Evolutionary conservation across 495 filamentous ascomycete species (phyloP), one percentile per base, ranked within the genome.

Genomic region (Parmelia sp.): DNA sequence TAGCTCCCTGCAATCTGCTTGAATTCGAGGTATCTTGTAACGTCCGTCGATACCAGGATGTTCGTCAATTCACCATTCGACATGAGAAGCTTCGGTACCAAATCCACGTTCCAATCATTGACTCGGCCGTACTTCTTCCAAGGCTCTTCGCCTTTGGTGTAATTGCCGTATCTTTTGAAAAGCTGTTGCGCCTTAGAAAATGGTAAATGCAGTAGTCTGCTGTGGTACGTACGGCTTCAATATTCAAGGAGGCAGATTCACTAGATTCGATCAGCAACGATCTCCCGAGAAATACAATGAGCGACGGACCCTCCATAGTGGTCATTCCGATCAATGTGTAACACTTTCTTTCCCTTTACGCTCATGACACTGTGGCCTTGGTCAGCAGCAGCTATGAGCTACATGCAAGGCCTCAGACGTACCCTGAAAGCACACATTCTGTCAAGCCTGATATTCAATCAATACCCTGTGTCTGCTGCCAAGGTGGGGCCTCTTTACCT

Each of bases 51-150:
- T 58, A 96, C 91, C 70, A 97, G 82, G 74, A 96, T 96, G 76
- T 97, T 97, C 66, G 94, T 99, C 74, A 99, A 82, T 79, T 99
- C 92, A 73, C 94, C 94, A 71, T 96, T 96, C 25, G 94, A 90
- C 92, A 99, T 97, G 73, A 99, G 82, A 60, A 99, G 84, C 82
- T 99, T 99, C 65, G 94, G 93, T 55, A 97, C 91, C 68, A 99
- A 82, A 72, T 97, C 95, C 76, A 99, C 93, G 80, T 97, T 97
- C 94, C 94, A 99, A 83, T 99, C 94, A 80, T 99, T 97, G 75
- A 88, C 80, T 63, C 95, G 84, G 69, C 93, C 89, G 77, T 96
- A 95, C 77, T 96, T 90, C 83, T 96, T 92, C 95, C 93, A 96
- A 66, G 92, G 92, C 79, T 96, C 91, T 70, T 92, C 89, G 66